These are phyloP conservation scores for Alternaria novae-zelandiae DNA, from an alignment of 2,329 filamentous ascomycete species.

Conservation along the genomic window DNA sequence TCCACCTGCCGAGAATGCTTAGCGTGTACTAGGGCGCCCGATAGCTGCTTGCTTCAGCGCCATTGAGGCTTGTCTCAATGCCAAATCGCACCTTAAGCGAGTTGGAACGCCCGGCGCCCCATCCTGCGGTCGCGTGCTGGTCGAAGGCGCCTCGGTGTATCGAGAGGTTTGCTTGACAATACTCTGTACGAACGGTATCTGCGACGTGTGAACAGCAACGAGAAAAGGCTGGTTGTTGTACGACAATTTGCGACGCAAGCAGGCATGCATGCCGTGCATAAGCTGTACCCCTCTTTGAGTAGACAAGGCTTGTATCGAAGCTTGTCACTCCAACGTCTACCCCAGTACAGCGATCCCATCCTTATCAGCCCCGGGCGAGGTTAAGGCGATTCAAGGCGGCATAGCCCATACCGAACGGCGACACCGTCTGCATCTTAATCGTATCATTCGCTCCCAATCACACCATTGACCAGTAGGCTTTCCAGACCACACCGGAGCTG, in stretches of 20 bases:
- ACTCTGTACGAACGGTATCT: not conserved
- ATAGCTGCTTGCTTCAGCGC: constrained; percentile 5
- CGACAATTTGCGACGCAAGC: not conserved
- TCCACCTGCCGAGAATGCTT: constrained; percentile 16
- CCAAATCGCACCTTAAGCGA: constrained; percentile 21
- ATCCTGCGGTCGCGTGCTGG: constrained; percentile 8
- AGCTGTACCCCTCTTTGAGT: constrained; percentile 25
- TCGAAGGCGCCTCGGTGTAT: not conserved
- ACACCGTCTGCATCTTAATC: constrained; percentile 16
- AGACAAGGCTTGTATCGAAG: constrained; percentile 20
- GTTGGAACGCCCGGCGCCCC: constrained; percentile 2
- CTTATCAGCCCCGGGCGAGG: constrained; percentile 31
- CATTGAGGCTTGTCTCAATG: constrained; percentile 23
- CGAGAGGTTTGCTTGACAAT: not conserved
- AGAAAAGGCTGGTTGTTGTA: not conserved
- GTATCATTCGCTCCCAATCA: constrained; percentile 20
- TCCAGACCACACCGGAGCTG: constrained; percentile 15
- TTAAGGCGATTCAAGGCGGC: constrained; percentile 25
- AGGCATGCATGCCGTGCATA: not conserved
- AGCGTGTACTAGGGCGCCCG: not conserved
- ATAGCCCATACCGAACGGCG: constrained; percentile 19
- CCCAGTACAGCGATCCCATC: constrained; percentile 17
- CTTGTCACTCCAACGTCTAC: constrained; percentile 12
- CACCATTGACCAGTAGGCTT: constrained; percentile 27
- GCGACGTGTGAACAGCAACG: not conserved